Evolutionary conservation across 106 monocot genomes (phyloP), one percentile per base, ranked within the genome.

Genomic region (Hemerocallis citrina): DNA sequence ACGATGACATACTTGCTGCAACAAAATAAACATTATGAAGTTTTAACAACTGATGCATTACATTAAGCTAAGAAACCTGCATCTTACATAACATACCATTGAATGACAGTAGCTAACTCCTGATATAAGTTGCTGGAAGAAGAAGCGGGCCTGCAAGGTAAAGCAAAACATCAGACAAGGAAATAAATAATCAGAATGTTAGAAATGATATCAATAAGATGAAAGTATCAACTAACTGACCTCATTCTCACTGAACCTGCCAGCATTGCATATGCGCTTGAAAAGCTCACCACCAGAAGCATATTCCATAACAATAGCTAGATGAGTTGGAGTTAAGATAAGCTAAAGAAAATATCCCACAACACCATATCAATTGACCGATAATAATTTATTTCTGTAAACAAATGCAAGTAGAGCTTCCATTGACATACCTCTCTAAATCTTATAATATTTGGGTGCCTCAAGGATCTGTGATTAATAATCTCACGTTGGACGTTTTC

Each of bases 261-360:
- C 95, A 59, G 90, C 86, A 57, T 79, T 90, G 77, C 89, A 84
- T 33, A 96, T 96, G 22, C 95, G 83, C 38, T 96, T 84, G 67
- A 96, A 96, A 61, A 96, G 83, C 68, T 96, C 95, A 15, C 95
- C 95, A 22, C 95, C 90, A 36, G 95, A 86, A 42, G 95, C 95
- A 79, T 87, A 96, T 72, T 96, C 95, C 95, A 96, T 96, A 39
- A 96, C 95, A 41, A 96, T 96, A 30, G 95, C 95, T 31, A 96
- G 66, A 84, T 96, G 95, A 2, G 95, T 96, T 20, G 90, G 90
- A 42, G 95, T 96, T 59, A 96, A 75, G 49, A 96, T 96, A 57
- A 96, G 84, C 95, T 96, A 64, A 68, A 19, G 23, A 58, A 31
- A 6, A 46, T 64, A n/a, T 48, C 28, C 27, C 9, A 5, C 22